Evolutionary conservation across 768 basidiomycete species (phyloP), one percentile per base, ranked within the genome.

Genomic region (Psilocybe azurescens): DNA sequence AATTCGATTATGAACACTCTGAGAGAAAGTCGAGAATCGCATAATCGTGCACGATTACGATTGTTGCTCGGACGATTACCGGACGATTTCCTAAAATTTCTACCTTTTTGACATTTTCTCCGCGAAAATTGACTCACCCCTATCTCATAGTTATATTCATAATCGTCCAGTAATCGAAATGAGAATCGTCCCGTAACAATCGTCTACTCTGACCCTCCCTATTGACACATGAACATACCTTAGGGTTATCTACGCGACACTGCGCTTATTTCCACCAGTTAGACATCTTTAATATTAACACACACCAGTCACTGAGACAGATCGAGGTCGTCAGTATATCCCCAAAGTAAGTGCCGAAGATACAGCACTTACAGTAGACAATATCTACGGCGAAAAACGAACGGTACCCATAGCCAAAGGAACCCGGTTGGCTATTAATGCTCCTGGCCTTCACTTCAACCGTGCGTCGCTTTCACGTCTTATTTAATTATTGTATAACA

Each of bases 161-260:
- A 24, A 24, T 0, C 0, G 24, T 24, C 24, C 24, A 24, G 24
- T 24, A 24, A 24, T 24, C 0, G 24, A 24, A 24, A 24, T 24
- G 24, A 24, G 24, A 24, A 24, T 24, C 24, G 24, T 24, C 0
- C 24, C 24, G 24, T 24, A 24, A n/a, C n/a, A n/a, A 24, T 24
- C 2, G 2, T 24, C 24, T 0, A 24, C 24, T 24, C 24, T 24
- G 24, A 24, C 24, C 24, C 0, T 0, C 24, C 24, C 24, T 24
- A 24, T 24, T 24, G 13, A 28, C 11, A 24, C 51, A 56, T 11
- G 29, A 16, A 16, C 61, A 16, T 60, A 46, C 14, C 52, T 46
- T 52, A 84, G 83, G 14, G 80, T 82, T 2, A 78, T 81, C 60
- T 74, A 84, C 58, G 83, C 85, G 67, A 81, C 83, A 3, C 68